Percentiles rank a stretch among this genome's conserved stretches.
Conservation (phyloP, 2,329 filamentous ascomycete species). For the Claviceps digitariae region DNA sequence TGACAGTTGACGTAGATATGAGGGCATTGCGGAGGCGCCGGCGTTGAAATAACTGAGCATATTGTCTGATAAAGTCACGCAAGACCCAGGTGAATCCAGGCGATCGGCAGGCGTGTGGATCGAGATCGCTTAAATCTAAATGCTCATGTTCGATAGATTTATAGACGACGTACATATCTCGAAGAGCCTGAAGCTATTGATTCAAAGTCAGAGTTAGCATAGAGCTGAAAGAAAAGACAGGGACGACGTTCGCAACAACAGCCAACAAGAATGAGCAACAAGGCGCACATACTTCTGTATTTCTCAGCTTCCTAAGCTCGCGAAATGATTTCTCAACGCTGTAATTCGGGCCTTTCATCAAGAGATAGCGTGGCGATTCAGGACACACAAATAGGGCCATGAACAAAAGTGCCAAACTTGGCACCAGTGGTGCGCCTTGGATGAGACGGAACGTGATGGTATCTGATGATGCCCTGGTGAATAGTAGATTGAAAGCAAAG, state of each 20-base stretch:
- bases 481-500: conserved; percentile 24
- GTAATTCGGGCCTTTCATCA: conserved; percentile 24
- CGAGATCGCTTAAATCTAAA: conserved; percentile 12
- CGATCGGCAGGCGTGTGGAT: conserved; percentile 10
- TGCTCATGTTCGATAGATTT: conserved; percentile 19
- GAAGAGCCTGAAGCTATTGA: conserved; percentile 24
- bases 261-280: neutral
- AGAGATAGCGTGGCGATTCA: conserved; percentile 28
- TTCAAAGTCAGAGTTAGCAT: neutral
- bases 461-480: conserved; percentile 12
- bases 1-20: conserved; percentile 18
- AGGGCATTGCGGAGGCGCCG: conserved; percentile 19
- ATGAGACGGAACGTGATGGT: conserved; percentile 17
- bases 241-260: neutral
- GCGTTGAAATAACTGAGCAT: conserved; percentile 14
- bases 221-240: neutral
- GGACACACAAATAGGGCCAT: conserved; percentile 24
- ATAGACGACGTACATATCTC: conserved; percentile 28
- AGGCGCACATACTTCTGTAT: conserved; percentile 17
- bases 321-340: conserved; percentile 23
- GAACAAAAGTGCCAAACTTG: conserved; percentile 21
- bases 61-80: conserved; percentile 16
- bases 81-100: conserved; percentile 17
- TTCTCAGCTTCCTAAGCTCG: conserved; percentile 21
- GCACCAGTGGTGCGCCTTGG: conserved; percentile 25